These are phyloP conservation scores for Colletotrichum liaoningense DNA, from an alignment of 2,329 filamentous ascomycete genomes.

Conservation along the genomic window DNA sequence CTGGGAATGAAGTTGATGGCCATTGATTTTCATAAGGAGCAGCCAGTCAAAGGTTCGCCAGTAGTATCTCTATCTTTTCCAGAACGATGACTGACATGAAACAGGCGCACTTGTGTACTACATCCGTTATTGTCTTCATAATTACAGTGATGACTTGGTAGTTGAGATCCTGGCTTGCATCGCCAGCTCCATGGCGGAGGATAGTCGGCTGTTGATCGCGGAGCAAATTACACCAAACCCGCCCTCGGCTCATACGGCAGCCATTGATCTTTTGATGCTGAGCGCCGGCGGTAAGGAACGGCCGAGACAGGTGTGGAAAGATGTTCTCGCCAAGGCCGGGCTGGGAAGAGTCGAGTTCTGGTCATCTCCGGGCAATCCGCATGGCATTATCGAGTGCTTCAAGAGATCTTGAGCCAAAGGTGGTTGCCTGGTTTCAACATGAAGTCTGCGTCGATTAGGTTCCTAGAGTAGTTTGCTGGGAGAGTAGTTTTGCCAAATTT, in stretches of 20 bases:
- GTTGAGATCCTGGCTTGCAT: conserved; percentile 41
- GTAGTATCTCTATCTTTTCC: not conserved
- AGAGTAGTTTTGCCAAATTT: not conserved
- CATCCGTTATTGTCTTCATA: conserved; percentile 49
- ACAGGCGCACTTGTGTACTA: conserved; percentile 50
- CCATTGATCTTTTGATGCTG: not conserved
- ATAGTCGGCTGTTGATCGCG: not conserved
- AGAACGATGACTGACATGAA: not conserved
- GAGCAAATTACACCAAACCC: not conserved
- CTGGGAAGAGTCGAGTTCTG: not conserved
- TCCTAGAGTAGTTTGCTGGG: not conserved
- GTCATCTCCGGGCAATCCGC: not conserved
- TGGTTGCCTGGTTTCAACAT: not conserved
- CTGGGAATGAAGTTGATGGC: not conserved
- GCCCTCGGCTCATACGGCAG: not conserved
- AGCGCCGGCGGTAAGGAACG: not conserved
- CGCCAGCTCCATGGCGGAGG: not conserved
- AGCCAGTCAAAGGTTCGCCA: conserved; percentile 35
- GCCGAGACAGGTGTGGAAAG: not conserved
- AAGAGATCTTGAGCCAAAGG: not conserved
- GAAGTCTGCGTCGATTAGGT: not conserved
- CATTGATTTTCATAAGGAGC: conserved; percentile 38
- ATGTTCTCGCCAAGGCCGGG: not conserved
- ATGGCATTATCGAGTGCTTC: not conserved
- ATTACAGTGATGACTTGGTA: conserved; percentile 47